Percentiles rank a stretch among this genome's conserved stretches.
These are phyloP conservation scores for Neurospora sp. DNA, from an alignment of 2,329 filamentous ascomycete species.

Conservation along the genomic window DNA sequence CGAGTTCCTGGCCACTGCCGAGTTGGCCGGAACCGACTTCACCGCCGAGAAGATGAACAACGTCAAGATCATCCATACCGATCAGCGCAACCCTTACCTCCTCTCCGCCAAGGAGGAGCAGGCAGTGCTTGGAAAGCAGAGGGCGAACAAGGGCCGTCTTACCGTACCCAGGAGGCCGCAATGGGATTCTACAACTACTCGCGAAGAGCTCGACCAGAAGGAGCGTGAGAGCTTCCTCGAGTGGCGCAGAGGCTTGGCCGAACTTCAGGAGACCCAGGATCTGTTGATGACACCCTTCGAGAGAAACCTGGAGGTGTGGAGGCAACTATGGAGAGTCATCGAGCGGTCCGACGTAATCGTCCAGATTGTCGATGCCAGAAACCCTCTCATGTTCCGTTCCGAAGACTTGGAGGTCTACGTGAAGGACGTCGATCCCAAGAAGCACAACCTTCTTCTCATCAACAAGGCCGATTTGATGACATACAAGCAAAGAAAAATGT, in stretches of 20 bases:
- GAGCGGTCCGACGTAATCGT: slow-evolving; percentile 92
- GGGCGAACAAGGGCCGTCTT: slow-evolving; percentile 64
- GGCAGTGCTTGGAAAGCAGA: slow-evolving; percentile 68
- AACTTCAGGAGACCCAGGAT: slow-evolving; percentile 88
- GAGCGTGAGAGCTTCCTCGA: slow-evolving; percentile 75
- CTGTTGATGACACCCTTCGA: slow-evolving; percentile 97
- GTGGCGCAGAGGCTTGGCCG: slow-evolving; percentile 84
- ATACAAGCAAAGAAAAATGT: slow-evolving; percentile 64
- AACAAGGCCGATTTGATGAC: slow-evolving; percentile 99
- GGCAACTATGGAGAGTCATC: slow-evolving; percentile 95
- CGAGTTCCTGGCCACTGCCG: slow-evolving; percentile 91
- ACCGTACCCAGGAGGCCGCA: slow-evolving; percentile 83
- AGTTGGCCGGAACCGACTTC: slow-evolving; percentile 96
- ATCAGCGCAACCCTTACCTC: slow-evolving; percentile 92
- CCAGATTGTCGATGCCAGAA: slow-evolving; percentile 95
- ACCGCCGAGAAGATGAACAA: slow-evolving; percentile 99
- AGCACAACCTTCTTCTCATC: slow-evolving; percentile 84
- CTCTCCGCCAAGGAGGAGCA: slow-evolving; percentile 78
- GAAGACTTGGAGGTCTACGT: slow-evolving; percentile 92
- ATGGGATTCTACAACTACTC: slow-evolving; percentile 81
- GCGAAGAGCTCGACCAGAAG: slow-evolving; percentile 64
- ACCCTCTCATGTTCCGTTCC: slow-evolving; percentile 86
- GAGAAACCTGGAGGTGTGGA: slow-evolving; percentile 94
- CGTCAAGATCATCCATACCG: slow-evolving; percentile 94
- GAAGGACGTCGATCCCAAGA: slow-evolving; percentile 78